Evolutionary conservation across 108 stramenopile genomes (phyloP).

Genomic region (Skeletonema tropicum): DNA sequence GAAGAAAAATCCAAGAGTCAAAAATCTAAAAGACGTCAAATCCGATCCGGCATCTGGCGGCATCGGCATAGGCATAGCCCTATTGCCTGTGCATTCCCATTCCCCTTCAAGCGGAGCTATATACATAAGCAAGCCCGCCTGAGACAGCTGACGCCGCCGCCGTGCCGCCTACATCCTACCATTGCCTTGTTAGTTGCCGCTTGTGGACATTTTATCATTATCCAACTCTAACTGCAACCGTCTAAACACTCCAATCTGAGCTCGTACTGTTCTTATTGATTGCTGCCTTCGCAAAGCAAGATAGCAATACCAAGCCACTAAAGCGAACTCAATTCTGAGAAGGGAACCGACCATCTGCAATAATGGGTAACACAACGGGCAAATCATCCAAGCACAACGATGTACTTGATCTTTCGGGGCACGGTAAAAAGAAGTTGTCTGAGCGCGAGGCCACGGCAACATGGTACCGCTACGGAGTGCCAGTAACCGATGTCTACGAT

Average conservation of each 20-base stretch:
- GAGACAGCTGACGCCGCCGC: neutral
- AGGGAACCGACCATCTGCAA: neutral
- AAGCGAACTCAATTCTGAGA: neutral
- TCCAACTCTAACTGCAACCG: no score
- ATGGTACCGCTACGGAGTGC: slow-evolving; percentile 59
- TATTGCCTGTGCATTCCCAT: no score
- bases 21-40: no score
- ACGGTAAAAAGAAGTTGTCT: slow-evolving; percentile 9
- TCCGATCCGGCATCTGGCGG: no score
- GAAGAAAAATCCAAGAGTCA: no score
- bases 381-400: neutral
- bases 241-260: neutral
- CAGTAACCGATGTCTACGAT: slow-evolving; percentile 58
- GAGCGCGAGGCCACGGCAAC: slow-evolving; percentile 51
- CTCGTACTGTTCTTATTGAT: no score
- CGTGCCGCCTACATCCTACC: neutral
- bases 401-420: slow-evolving; percentile 7
- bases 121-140: no score
- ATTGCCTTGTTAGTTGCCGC: neutral
- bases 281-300: no score
- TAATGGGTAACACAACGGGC: neutral
- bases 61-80: no score
- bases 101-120: no score
- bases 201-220: neutral
- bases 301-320: neutral